These are phyloP conservation scores for Cyclospora cayetanensis DNA, from an alignment of 169 alveolate species.

Conservation along the genomic window DNA sequence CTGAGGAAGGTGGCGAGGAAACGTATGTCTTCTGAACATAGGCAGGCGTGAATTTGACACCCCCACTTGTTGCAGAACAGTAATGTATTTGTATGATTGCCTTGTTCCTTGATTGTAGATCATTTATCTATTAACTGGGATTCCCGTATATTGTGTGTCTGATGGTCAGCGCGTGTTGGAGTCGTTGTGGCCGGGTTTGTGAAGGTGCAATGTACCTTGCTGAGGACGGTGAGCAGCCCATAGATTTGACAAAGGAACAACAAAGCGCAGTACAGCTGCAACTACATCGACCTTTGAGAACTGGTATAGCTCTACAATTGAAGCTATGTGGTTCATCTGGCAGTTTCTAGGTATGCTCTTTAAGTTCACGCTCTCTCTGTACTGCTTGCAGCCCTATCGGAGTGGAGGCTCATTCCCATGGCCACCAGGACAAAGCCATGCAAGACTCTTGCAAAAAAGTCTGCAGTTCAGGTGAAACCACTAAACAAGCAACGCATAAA, in stretches of 20 bases:
- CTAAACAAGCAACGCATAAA: no score
- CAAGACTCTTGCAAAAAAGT: constrained; percentile 52
- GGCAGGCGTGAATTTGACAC: not conserved
- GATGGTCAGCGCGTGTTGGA: constrained; percentile 64
- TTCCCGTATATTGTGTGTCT: no score
- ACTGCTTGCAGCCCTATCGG: constrained; percentile 58
- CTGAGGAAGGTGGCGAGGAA: constrained; percentile 62
- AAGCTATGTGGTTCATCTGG: no score
- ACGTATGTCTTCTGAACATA: not conserved
- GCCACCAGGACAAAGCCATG: constrained; percentile 62
- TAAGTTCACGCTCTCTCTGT: no score
- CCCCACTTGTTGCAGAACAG: not conserved
- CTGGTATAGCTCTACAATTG: no score
- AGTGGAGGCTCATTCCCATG: constrained; percentile 57
- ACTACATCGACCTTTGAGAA: no score
- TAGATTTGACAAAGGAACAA: not conserved
- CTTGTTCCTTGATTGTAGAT: not conserved
- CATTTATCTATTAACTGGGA: no score
- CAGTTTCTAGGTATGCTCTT: no score
- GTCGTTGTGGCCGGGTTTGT: constrained; percentile 62
- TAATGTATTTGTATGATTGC: not conserved
- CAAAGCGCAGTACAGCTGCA: no score
- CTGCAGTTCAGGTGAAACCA: constrained; percentile 60
- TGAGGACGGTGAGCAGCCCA: constrained; percentile 22
- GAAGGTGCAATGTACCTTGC: constrained; percentile 60